phyloP scores from a whole-genome alignment of 2,329 filamentous ascomycete genomes.

The Helicocarpus griseus region DNA sequence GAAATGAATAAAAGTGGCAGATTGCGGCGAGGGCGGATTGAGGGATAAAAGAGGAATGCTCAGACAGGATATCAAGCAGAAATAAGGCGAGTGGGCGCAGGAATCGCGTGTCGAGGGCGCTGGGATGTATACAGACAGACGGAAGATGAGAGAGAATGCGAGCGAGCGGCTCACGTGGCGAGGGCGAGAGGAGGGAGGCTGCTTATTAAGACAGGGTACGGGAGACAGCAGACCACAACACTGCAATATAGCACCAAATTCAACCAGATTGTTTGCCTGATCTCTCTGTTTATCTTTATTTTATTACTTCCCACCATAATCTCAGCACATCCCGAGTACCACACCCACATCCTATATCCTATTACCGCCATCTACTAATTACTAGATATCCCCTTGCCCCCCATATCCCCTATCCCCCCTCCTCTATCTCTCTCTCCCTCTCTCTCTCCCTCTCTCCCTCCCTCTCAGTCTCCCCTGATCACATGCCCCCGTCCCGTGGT shows the following conservation, averaged over 20 bases:
- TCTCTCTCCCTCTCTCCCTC: not conserved
- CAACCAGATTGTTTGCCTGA: too few species aligned
- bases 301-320: too few species aligned
- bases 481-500: constrained; percentile 31
- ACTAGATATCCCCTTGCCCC: not conserved
- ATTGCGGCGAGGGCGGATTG: too few species aligned
- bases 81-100: not conserved
- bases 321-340: too few species aligned
- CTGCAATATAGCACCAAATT: too few species aligned
- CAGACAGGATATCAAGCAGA: too few species aligned
- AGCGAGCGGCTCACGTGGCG: not conserved
- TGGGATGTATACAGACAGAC: not conserved
- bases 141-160: not conserved
- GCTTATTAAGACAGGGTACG: not conserved
- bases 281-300: too few species aligned
- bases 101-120: not conserved
- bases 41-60: too few species aligned
- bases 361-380: not conserved
- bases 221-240: not conserved
- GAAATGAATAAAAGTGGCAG: not conserved
- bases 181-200: not conserved
- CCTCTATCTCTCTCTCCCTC: not conserved
- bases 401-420: not conserved
- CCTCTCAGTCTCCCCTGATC: constrained; percentile 15
- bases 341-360: too few species aligned